Evolutionary conservation across 2,329 filamentous ascomycete genomes (phyloP), one percentile per base, ranked within the genome.

Genomic region (Diaporthe citriasiana): DNA sequence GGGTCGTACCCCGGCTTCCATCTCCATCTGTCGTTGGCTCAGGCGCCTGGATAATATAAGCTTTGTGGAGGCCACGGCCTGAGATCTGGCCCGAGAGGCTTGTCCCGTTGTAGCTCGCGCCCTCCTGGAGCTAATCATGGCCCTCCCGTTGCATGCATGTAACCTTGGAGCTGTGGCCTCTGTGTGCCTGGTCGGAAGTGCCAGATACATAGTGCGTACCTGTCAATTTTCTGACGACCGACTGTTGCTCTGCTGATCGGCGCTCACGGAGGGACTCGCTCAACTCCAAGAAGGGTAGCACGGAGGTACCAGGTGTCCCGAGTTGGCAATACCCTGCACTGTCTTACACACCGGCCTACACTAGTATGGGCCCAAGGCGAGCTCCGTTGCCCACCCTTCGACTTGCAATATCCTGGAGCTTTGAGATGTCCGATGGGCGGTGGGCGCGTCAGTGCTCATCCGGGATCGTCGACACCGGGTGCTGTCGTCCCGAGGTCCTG

Each of bases 51-150:
- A 66, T 8, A 25, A 45, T 22, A 30, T 30, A 66, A 66, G 63
- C 63, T 66, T 66, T 66, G 63, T 66, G 63, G 63, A 66, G 63
- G 63, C 33, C 45, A n/a, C 9, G 30, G 30, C 30, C 27, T 25
- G 30, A 66, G 63, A 51, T 51, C 45, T 51, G 45, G 45, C 63
- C 60, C 63, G 63, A 30, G 33, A 40, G 45, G 45, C 63, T 66
- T 51, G 63, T 51, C 63, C 45, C 45, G 22, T 51, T 35, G n/a
- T 66, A 25, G 42, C 40, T 63, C 57, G 25, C 27, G 10, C 38
- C 27, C 53, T 56, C 53, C 40, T 65, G 9, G 40, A 33, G 59
- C 59, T 65, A 40, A 38, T 25, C 33, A 33, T 19, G 42, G 22
- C 60, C 27, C 27, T 65, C 60, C 57, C 10, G 25, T 38, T 27